Evolutionary conservation across 2,329 filamentous ascomycete species (phyloP).

Genomic region (Calcarisporium arbuscula): DNA sequence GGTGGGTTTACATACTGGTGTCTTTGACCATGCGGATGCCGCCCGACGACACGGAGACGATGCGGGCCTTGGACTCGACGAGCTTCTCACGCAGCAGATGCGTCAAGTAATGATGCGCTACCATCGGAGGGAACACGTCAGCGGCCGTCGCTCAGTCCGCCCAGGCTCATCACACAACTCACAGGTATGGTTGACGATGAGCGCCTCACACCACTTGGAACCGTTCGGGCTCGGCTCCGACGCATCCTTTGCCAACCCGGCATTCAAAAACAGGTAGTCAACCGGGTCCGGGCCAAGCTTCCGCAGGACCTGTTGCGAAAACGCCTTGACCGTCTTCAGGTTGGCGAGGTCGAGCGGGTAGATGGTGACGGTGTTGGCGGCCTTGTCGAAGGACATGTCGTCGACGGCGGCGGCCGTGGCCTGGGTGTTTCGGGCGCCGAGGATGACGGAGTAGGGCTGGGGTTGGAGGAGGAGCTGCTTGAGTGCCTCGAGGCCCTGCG

Average conservation of each 20-base stretch:
- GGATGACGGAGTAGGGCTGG: constrained; percentile 41
- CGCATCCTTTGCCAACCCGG: constrained; percentile 32
- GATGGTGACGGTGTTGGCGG: constrained; percentile 34
- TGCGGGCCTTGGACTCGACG: constrained; percentile 36
- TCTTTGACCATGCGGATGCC: constrained; percentile 36
- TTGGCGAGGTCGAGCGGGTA: constrained; percentile 43
- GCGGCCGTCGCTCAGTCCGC: too few relatives aligned
- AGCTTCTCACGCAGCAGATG: constrained; percentile 44
- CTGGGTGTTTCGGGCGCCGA: constrained; percentile 41
- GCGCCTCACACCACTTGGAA: constrained; percentile 43
- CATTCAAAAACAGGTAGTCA: constrained; percentile 45
- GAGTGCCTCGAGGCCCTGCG: constrained; percentile 45
- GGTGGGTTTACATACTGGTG: constrained; percentile 19
- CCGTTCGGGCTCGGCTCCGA: constrained; percentile 29
- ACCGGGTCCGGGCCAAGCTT: constrained; percentile 34
- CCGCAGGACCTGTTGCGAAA: constrained; percentile 37
- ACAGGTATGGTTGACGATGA: constrained; percentile 49
- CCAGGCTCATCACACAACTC: too few relatives aligned
- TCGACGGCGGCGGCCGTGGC: constrained; percentile 35
- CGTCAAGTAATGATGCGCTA: constrained; percentile 48
- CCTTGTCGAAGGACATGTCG: constrained; percentile 32
- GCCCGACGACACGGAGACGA: constrained; percentile 46
- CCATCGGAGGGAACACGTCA: constrained; percentile 2
- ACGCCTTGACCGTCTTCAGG: constrained; percentile 36
- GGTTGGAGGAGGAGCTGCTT: constrained; percentile 41